Percentiles rank a stretch among this genome's conserved stretches.
Conservation (phyloP, 1,284 basidiomycete genomes). For the Farysia itapuensis region DNA sequence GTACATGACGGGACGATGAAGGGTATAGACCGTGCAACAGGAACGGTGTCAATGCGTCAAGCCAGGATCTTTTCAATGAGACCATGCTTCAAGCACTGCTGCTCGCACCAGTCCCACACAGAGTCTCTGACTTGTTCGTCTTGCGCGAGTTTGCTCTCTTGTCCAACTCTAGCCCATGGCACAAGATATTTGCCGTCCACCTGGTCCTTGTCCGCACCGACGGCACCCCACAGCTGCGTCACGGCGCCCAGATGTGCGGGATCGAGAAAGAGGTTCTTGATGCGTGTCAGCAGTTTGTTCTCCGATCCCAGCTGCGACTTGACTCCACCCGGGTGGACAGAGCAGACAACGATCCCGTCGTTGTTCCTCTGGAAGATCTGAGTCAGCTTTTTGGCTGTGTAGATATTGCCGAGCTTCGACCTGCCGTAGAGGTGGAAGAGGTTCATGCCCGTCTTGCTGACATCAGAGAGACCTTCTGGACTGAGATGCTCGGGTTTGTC, state of each 20-base stretch:
- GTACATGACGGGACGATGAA: too few relatives aligned
- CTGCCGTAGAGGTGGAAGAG: constrained; percentile 34
- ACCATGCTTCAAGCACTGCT: constrained; percentile 17
- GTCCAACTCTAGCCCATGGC: constrained; percentile 34
- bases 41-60: not conserved
- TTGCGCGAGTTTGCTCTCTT: constrained; percentile 11
- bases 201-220: constrained; percentile 3
- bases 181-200: constrained; percentile 36
- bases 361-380: constrained; percentile 5
- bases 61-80: constrained; percentile 1
- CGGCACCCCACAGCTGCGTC: constrained; percentile 38
- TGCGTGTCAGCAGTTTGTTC: constrained; percentile 2
- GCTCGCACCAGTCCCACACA: constrained; percentile 39
- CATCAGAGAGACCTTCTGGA: constrained; percentile 2
- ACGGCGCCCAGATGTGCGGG: constrained; percentile 25
- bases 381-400: constrained; percentile 14
- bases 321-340: constrained; percentile 38
- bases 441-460: constrained; percentile 1
- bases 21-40: too few relatives aligned
- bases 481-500: constrained; percentile 5
- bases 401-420: constrained; percentile 37
- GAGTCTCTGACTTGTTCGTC: constrained; percentile 2
- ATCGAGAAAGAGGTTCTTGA: constrained; percentile 23
- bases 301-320: constrained; percentile 8
- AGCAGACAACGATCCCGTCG: constrained; percentile 25